These are phyloP conservation scores for Westerdykella aurantiaca DNA, from an alignment of 2,329 filamentous ascomycete genomes.

Conservation along the genomic window DNA sequence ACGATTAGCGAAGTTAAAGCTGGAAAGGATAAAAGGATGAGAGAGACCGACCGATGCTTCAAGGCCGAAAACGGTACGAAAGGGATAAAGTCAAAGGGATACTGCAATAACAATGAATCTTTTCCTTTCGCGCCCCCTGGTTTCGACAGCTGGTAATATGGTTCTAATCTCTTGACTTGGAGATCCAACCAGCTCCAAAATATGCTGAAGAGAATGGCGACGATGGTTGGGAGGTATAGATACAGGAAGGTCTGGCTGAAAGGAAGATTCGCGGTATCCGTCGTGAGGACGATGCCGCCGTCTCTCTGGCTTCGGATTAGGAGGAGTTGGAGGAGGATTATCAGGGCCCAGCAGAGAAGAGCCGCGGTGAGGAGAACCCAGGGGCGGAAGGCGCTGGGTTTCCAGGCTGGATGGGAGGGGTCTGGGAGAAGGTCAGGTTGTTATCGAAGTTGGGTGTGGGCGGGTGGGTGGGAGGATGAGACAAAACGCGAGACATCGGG, in stretches of 20 bases:
- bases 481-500: too few species aligned
- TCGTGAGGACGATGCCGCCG: slow-evolving; percentile 41
- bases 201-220: slow-evolving; percentile 52
- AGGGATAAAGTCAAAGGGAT: slow-evolving; percentile 48
- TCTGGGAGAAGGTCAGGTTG: too few species aligned
- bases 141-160: slow-evolving; percentile 54
- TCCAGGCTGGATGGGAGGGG: slow-evolving; percentile 23
- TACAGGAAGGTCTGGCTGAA: slow-evolving; percentile 42
- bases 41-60: slow-evolving; percentile 23
- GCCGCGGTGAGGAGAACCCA: slow-evolving; percentile 11
- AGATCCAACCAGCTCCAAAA: slow-evolving; percentile 57
- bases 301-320: slow-evolving; percentile 37
- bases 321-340: slow-evolving; percentile 40
- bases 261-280: slow-evolving; percentile 34
- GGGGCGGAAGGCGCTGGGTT: slow-evolving; percentile 14
- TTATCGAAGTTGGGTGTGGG: too few species aligned
- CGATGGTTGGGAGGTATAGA: slow-evolving; percentile 45
- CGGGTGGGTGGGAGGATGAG: too few species aligned
- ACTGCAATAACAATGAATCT: slow-evolving; percentile 49
- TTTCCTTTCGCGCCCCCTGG: slow-evolving; percentile 39
- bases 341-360: slow-evolving; percentile 1
- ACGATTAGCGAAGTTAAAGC: too few species aligned
- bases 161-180: slow-evolving; percentile 54
- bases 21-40: too few species aligned
- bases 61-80: slow-evolving; percentile 41